Evolutionary conservation across 2,329 filamentous ascomycete species (phyloP).

Genomic region (Talaromyces sp.): DNA sequence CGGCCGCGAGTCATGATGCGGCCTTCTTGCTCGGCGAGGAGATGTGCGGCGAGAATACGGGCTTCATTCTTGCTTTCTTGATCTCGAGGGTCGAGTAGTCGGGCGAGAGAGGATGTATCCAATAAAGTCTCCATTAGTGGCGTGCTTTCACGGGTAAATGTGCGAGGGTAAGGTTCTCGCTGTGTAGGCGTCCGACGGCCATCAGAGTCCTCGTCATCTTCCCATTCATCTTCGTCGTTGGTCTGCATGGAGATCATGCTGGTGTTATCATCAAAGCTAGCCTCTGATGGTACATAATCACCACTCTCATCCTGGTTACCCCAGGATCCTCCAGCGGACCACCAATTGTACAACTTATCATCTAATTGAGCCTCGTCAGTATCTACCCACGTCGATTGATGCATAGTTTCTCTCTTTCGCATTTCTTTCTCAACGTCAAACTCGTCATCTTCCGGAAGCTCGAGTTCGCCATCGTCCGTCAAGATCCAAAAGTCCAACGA

Average conservation of each 20-base stretch:
- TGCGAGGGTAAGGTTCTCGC: conserved; percentile 56
- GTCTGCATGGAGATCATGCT: conserved; percentile 70
- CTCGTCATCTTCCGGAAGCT: conserved; percentile 59
- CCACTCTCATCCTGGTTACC: conserved; percentile 77
- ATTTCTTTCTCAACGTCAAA: conserved; percentile 82
- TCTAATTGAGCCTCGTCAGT: conserved; percentile 67
- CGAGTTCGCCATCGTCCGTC: conserved; percentile 53
- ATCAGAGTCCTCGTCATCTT: conserved; percentile 49
- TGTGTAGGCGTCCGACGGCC: conserved; percentile 73
- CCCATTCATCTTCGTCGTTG: conserved; percentile 52
- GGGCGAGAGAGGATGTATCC: conserved; percentile 67
- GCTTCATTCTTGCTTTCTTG: conserved; percentile 79
- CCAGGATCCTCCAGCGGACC: conserved; percentile 80
- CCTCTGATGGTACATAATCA: conserved; percentile 63
- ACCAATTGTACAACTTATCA: conserved; percentile 76
- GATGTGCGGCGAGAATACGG: conserved; percentile 73
- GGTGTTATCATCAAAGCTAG: conserved; percentile 68
- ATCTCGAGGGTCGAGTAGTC: conserved; percentile 76
- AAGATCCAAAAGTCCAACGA: conserved; percentile 55
- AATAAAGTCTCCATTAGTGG: conserved; percentile 63
- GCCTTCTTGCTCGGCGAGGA: conserved; percentile 57
- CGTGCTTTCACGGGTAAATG: conserved; percentile 44
- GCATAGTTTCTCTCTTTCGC: conserved; percentile 58
- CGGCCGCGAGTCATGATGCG: conserved; percentile 77
- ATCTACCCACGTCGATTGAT: conserved; percentile 41